Base-by-base conservation (phyloP, 768 basidiomycete genomes). In the Pholiota conissans region DNA sequence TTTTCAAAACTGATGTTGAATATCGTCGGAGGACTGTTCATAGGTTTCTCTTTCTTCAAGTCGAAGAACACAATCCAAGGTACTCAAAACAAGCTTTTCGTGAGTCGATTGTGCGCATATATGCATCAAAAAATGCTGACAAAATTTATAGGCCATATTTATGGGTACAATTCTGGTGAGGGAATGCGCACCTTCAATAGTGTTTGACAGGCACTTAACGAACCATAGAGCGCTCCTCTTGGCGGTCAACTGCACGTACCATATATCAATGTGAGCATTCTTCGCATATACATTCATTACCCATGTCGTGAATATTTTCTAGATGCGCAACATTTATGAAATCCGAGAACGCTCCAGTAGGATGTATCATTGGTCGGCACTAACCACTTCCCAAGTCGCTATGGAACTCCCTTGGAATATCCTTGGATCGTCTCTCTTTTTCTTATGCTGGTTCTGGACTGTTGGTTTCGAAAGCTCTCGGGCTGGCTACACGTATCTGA, bases 381-480 rank as follows among this genome's bases (percentile, higher is more conserved):
- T 86, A 28, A 63, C 83, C 11, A 81, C 84, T 0, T 73, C 84
- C 0, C 83, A 84, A 56, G 74, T 87, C 56, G 58, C 84, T 3
- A 77, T 79, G 6, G 87, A 88, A 60, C 59, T 87, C 2, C 86
- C 86, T 0, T 87, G 84, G 83, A 87, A 87, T 60, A 81, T 87
- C 16, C 13, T 85, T 1, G 83, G 83, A 24, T 82, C 86, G 0
- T 74, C 79, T 0, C 46, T 90, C 5, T 85, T 84, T 75, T 90
- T 84, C 75, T 65, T 85, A 18, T 86, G 83, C 66, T 90, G 87
- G 87, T 90, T 80, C 67, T 89, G 84, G 84, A 86, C 86, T 1
- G 84, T 89, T 22, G 87, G 84, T 0, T 84, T 84, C 65, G 74
- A 75, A 2, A 74, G 64, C 5, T 74, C 77, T 11, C 74, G 86